Evolutionary conservation across 2,329 filamentous ascomycete species (phyloP).

Genomic region (Colletotrichum salicis): DNA sequence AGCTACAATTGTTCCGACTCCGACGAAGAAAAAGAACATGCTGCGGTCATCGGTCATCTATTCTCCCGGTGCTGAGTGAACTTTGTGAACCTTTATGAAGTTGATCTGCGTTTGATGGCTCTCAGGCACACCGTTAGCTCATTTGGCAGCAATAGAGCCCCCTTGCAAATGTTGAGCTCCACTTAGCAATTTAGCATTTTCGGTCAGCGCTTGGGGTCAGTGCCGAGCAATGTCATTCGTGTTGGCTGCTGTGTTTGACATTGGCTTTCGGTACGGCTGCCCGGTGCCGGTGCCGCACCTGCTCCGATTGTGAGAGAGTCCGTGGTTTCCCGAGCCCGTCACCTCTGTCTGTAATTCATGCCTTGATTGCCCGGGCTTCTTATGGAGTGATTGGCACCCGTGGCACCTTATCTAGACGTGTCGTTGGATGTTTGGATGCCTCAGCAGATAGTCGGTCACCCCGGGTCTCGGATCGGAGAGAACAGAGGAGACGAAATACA

Average conservation of each 20-base stretch:
- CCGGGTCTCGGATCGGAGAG: slow-evolving; percentile 18
- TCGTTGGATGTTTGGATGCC: neutral
- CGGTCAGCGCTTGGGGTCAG: slow-evolving; percentile 9
- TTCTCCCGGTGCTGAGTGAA: neutral
- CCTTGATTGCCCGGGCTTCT: neutral
- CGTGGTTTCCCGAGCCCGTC: neutral
- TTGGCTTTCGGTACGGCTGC: neutral
- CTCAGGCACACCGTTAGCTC: slow-evolving; percentile 29
- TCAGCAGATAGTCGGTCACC: neutral
- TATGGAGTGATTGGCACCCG: neutral
- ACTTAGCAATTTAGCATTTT: slow-evolving; percentile 28
- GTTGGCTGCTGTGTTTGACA: neutral
- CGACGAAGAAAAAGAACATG: neutral
- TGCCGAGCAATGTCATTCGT: slow-evolving; percentile 4
- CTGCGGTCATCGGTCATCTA: neutral
- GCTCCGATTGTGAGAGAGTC: neutral
- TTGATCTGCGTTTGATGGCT: slow-evolving; percentile 7
- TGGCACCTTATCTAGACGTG: neutral
- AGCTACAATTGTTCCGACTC: neutral
- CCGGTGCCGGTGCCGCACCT: neutral
- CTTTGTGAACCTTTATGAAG: neutral
- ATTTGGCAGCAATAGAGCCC: slow-evolving; percentile 17
- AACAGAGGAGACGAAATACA: slow-evolving; percentile 6
- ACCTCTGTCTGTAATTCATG: neutral
- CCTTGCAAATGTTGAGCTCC: slow-evolving; percentile 6